Base-by-base conservation (phyloP, 352 stramenopile species). In the Achlya hypogyna region DNA sequence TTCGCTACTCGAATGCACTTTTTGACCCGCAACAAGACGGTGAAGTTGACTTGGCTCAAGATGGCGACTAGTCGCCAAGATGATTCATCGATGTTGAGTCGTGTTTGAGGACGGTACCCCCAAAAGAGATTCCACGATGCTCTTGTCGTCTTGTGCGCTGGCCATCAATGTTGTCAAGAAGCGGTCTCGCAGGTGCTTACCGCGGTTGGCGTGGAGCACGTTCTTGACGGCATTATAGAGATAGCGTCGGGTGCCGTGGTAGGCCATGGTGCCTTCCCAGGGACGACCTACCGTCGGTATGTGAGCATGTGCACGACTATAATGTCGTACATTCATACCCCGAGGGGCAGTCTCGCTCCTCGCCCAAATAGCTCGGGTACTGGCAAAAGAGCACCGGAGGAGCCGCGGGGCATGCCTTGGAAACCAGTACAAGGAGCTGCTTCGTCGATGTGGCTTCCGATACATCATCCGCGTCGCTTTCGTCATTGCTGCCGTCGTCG, bases 181-280 rank as follows among this genome's bases (percentile, higher is more conserved):
- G 49, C 4, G 12, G 31, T 54, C 49, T 54, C 6, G 6, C 6
- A 6, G 34, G 34, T 42, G 23, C 6, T 54, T 70, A 23, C 86
- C 42, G 16, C 72, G 77, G 4, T 76, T 79, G 16, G 72, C 63
- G 14, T 78, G 76, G 23, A 91, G 79, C 1, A 75, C 72, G 23
- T 88, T 76, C 6, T 74, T 70, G 58, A 91, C 84, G 4, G 81
- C 83, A 40, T 89, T 89, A 67, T 89, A 91, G 75, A 89, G 82
- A 71, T 84, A 91, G 1, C 83, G 75, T 60, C 86, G 86, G 6
- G 78, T 85, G n/a, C 75, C 78, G 6, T 76, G 69, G n/a, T 86
- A 88, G 0, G 28, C 8, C 42, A 27, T 53, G n/a, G 18, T 31
- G 25, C 18, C n/a, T 43, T 47, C 28, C 18, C 29, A n/a, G 14